phyloP scores from a whole-genome alignment of 108 stramenopile genomes.

The Nitzschia inconspicua region DNA sequence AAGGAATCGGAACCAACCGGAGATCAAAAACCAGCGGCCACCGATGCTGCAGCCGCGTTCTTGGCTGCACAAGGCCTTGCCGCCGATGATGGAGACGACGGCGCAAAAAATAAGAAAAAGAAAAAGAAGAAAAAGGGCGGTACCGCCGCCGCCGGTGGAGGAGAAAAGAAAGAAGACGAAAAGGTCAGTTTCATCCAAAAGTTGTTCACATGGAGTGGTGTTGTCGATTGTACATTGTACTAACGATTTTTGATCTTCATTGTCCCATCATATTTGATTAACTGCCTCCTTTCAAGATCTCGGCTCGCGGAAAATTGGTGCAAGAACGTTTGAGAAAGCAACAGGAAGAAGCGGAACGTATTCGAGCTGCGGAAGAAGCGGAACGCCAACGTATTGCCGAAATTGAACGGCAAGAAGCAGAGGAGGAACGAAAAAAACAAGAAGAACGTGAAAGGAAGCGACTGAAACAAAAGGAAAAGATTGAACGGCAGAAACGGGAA shows the following conservation, averaged over 20 bases:
- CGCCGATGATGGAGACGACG: slow-evolving; percentile 37
- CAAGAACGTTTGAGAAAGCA: slow-evolving; percentile 85
- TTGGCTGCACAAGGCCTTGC: slow-evolving; percentile 69
- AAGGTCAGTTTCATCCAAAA: slow-evolving; percentile 24
- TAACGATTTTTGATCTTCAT: neutral
- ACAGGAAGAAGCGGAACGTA: slow-evolving; percentile 80
- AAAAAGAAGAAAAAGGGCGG: slow-evolving; percentile 77
- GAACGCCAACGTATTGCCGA: slow-evolving; percentile 77
- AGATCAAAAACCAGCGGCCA: slow-evolving; percentile 28
- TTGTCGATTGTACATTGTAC: neutral
- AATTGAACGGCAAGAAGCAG: slow-evolving; percentile 59
- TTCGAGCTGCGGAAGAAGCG: slow-evolving; percentile 69
- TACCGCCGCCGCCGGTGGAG: slow-evolving; percentile 14
- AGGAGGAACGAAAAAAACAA: slow-evolving; percentile 57
- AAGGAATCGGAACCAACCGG: slow-evolving; percentile 17
- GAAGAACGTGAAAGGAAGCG: slow-evolving; percentile 75
- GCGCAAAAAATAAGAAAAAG: slow-evolving; percentile 66
- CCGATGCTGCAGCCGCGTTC: slow-evolving; percentile 84
- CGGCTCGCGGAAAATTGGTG: slow-evolving; percentile 77
- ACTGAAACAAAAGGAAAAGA: slow-evolving; percentile 86
- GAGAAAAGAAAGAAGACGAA: slow-evolving; percentile 42
- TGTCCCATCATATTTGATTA: neutral
- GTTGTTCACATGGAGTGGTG: neutral
- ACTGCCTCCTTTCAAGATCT: slow-evolving; percentile 33
- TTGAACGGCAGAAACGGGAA: slow-evolving; percentile 83